A percentile compares a stretch with the other conserved stretches of the same genome.
Conservation (phyloP, 1,284 basidiomycete genomes). For the Sphaerobolus stellatus region DNA sequence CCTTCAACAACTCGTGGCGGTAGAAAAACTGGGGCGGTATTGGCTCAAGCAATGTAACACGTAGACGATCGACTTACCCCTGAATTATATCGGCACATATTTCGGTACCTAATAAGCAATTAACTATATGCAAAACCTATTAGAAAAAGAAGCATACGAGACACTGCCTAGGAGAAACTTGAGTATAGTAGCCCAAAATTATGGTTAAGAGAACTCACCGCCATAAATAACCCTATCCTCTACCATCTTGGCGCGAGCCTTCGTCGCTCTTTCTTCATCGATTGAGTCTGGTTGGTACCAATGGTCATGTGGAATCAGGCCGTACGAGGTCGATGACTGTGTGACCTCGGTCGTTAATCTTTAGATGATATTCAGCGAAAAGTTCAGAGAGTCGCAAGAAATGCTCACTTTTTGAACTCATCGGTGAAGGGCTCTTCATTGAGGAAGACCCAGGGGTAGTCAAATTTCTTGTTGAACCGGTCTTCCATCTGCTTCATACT, state of each 20-base stretch:
- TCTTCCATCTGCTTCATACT: slow-evolving; percentile 82
- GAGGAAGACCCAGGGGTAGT: slow-evolving; percentile 85
- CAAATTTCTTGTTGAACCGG: slow-evolving; percentile 81
- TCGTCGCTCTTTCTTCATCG: slow-evolving; percentile 72
- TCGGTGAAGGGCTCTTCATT: slow-evolving; percentile 81
- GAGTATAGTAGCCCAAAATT: not conserved
- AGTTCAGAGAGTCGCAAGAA: not conserved
- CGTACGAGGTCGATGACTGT: slow-evolving; percentile 71
- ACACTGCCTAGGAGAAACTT: slow-evolving; percentile 52
- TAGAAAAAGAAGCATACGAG: slow-evolving; percentile 44
- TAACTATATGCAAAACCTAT: slow-evolving; percentile 1
- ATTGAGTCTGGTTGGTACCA: slow-evolving; percentile 89
- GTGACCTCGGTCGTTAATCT: slow-evolving; percentile 71
- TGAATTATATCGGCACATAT: slow-evolving; percentile 94
- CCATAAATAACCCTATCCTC: slow-evolving; percentile 85
- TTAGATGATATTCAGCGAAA: slow-evolving; percentile 9
- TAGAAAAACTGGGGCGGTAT: slow-evolving; percentile 70
- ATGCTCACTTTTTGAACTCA: slow-evolving; percentile 66
- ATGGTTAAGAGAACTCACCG: slow-evolving; percentile 39
- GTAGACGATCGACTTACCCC: slow-evolving; percentile 54
- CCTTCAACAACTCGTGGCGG: slow-evolving; percentile 73
- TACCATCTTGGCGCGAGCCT: slow-evolving; percentile 77
- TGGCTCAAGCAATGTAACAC: slow-evolving; percentile 3
- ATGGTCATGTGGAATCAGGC: slow-evolving; percentile 75
- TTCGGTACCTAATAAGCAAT: slow-evolving; percentile 58